Evolutionary conservation across 257 asterid genomes (phyloP), one percentile per base, ranked within the genome.

Genomic region (Solanum paucissectum): DNA sequence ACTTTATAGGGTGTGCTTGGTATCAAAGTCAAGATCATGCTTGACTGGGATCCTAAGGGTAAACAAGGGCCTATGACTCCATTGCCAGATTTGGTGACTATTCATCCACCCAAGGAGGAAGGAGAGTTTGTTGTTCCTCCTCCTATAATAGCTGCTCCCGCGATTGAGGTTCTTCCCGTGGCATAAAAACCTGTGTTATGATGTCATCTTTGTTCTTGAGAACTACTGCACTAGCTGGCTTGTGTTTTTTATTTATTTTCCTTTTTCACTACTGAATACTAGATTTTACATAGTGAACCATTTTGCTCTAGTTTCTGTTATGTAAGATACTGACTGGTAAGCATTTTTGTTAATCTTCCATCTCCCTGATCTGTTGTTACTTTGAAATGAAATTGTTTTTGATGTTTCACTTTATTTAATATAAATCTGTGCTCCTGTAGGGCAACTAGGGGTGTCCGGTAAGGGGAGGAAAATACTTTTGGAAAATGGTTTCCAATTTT

Each of bases 81-180:
- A 13, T 68, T 13, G 38, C 82, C 14, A 73, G 81, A 23, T 66
- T 40, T 34, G 49, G 34, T 66, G 38, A 29, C 86, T 79, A 93
- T 94, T 89, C 96, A 94, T 52, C 93, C 93, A 25, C 95, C 96
- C 2, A 91, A 94, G 90, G 89, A 84, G 66, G 97, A 93, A 29
- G 94, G 92, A 32, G 96, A 92, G 29, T 62, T 68, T 82, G 27
- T 60, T 58, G 81, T 74, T 36, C 10, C 32, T 36, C 20, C 91
- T 85, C 90, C 91, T 11, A 68, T 69, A 5, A 60, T 86, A 60
- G 83, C 83, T 66, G 46, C 84, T 42, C 86, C 91, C 1, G 88
- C 66, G 42, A 73, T 90, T 7, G 92, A 87, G 33, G 89, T 88
- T 72, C 69, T 29, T 13, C 62, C 84, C 0, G 40, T 79, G 66